A percentile compares a stretch with the other conserved stretches of the same genome.
Conservation (phyloP, 108 stramenopile genomes). For the Cyclostephanos tholiformis region DNA sequence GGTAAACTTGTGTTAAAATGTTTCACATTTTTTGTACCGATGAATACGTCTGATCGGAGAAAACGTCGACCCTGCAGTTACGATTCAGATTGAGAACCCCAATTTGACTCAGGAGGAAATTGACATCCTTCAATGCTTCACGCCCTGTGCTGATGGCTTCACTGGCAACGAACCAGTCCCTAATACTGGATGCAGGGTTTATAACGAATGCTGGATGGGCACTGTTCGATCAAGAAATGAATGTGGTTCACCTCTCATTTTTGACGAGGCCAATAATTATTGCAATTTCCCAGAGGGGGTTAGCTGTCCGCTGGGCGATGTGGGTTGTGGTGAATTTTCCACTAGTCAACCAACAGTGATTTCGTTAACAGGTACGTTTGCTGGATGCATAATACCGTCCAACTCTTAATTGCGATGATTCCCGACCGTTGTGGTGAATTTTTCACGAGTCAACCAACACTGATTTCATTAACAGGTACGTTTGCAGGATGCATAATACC, state of each 20-base stretch:
- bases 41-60: background rate
- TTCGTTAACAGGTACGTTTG: too few relatives aligned
- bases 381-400: too few relatives aligned
- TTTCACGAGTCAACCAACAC: background rate
- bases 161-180: slow-evolving; percentile 6
- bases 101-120: background rate
- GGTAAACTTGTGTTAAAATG: too few relatives aligned
- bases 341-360: background rate
- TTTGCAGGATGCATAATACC: too few relatives aligned
- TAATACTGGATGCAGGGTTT: background rate
- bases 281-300: slow-evolving; percentile 4
- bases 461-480: too few relatives aligned
- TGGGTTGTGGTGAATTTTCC: background rate
- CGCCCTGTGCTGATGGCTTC: slow-evolving; percentile 10
- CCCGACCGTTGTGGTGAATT: background rate
- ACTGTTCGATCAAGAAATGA: background rate
- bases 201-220: background rate
- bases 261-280: slow-evolving; percentile 3
- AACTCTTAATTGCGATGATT: too few relatives aligned
- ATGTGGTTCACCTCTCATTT: slow-evolving; percentile 1
- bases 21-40: background rate
- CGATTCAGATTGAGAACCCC: background rate
- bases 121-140: background rate
- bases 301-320: background rate
- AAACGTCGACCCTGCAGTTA: background rate